A percentile compares a stretch with the other conserved stretches of the same genome.
Conservation (phyloP, 305 asterid genomes). For the Solanum aculeatissimum region DNA sequence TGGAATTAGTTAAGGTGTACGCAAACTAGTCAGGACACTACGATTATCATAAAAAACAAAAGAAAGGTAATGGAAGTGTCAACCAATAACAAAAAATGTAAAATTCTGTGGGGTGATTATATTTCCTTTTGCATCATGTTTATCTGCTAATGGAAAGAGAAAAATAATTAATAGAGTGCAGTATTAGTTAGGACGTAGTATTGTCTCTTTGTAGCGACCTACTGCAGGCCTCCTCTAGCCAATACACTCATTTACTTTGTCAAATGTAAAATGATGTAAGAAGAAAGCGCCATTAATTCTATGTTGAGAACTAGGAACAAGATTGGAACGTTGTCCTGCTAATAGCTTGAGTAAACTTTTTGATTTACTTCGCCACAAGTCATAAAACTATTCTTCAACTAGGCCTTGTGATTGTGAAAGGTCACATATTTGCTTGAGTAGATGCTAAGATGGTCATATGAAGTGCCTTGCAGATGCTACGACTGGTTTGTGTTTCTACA, state of each 20-base stretch:
- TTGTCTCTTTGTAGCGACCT: background rate
- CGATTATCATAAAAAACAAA: no score
- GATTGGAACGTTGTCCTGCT: background rate
- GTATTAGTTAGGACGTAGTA: background rate
- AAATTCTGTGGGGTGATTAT: background rate
- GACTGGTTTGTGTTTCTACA: background rate
- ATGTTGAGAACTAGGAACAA: background rate
- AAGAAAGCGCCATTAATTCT: background rate
- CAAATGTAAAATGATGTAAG: background rate
- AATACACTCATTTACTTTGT: background rate
- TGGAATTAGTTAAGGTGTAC: background rate
- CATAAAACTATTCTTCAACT: background rate
- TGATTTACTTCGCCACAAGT: background rate
- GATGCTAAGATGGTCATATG: background rate
- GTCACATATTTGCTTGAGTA: background rate
- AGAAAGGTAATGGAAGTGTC: background rate
- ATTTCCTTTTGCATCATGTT: background rate
- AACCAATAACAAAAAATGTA: background rate
- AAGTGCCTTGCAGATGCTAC: background rate
- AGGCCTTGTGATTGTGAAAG: background rate
- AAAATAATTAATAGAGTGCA: background rate
- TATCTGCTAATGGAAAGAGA: background rate
- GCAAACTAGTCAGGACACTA: background rate
- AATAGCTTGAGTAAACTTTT: background rate
- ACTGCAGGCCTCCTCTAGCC: background rate